Evolutionary conservation across 2,329 filamentous ascomycete species (phyloP), one percentile per base, ranked within the genome.

Genomic region (Aspergillus latus): DNA sequence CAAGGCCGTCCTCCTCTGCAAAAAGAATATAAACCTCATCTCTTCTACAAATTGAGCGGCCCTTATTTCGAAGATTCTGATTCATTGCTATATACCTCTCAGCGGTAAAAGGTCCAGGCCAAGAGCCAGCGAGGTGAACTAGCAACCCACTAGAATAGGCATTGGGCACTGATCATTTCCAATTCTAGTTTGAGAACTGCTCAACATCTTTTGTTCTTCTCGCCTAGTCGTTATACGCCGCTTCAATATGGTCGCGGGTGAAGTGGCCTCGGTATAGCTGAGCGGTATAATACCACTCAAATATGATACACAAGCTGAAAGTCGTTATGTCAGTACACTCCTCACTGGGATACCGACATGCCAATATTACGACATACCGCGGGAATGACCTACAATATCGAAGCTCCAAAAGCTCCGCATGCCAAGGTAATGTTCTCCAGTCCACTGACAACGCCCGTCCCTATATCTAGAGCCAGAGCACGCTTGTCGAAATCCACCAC

Each of bases 1-100:
- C 8, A 26, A 54, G 51, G 30, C 34, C 34, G 34, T 34, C 43
- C 37, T 9, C 4, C 11, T 52, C 40, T 52, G 42, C 50, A 28
- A 5, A 13, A 39, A 34, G 10, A 81, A 79, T 57, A 74, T 81
- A 39, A 68, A 73, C 57, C 69, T 72, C 44, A 76, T 82, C 57
- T 62, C 65, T 21, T 21, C 21, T 21, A 21, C 21, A 21, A 21
- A 21, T 21, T 21, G 21, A 21, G 21, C 2, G 21, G 21, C 21
- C 21, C 21, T 21, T 2, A 3, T 21, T 21, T 21, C 3, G 21
- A 21, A 3, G 21, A 21, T 21, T 21, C 21, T 21, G 21, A 21
- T 21, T 21, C 2, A 3, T 21, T 21, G 21, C 3, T 3, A 3
- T 21, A 21, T 21, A 3, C 3, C 21, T 21, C 21, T 21, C 21